These are phyloP conservation scores for Microascus cirrosus DNA, from an alignment of 2,329 filamentous ascomycete genomes.

Conservation along the genomic window DNA sequence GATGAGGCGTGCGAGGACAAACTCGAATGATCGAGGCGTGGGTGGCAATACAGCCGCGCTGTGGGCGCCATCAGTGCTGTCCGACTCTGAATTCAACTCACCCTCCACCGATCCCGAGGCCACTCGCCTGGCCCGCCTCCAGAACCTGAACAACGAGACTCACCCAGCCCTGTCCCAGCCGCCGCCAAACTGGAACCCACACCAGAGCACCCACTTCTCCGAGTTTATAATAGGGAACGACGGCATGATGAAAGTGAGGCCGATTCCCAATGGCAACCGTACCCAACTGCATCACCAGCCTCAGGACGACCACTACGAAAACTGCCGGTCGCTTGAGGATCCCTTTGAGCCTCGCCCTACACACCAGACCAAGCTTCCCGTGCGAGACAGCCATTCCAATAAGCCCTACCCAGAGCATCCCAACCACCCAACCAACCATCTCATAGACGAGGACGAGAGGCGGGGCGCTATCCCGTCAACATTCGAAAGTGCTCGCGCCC, in stretches of 20 bases:
- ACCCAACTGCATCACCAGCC: not conserved
- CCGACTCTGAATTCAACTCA: slow-evolving; percentile 10
- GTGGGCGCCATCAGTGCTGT: slow-evolving; percentile 9
- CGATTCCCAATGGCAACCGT: not conserved
- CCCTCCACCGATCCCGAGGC: slow-evolving; percentile 5
- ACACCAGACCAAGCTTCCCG: slow-evolving; percentile 22
- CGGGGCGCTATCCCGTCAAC: slow-evolving; percentile 11
- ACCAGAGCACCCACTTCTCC: slow-evolving; percentile 3
- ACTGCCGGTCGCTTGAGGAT: not conserved
- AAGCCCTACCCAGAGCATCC: slow-evolving; percentile 12
- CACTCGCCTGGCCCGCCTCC: not conserved
- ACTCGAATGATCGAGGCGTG: slow-evolving; percentile 5
- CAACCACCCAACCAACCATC: slow-evolving; percentile 5
- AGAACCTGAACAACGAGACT: not conserved
- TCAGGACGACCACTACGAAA: not conserved
- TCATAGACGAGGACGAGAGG: slow-evolving; percentile 10
- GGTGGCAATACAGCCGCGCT: not conserved
- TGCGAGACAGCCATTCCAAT: slow-evolving; percentile 22
- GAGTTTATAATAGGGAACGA: slow-evolving; percentile 6
- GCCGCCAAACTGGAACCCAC: slow-evolving; percentile 2
- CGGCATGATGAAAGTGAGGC: slow-evolving; percentile 6
- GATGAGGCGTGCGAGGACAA: slow-evolving; percentile 2
- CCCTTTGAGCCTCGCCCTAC: slow-evolving; percentile 3
- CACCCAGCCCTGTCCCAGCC: not conserved
- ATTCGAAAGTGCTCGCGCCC: not conserved